A percentile compares a stretch with the other conserved stretches of the same genome.
Conservation (phyloP, 495 filamentous ascomycete genomes). For the Recurvomyces mirabilis region DNA sequence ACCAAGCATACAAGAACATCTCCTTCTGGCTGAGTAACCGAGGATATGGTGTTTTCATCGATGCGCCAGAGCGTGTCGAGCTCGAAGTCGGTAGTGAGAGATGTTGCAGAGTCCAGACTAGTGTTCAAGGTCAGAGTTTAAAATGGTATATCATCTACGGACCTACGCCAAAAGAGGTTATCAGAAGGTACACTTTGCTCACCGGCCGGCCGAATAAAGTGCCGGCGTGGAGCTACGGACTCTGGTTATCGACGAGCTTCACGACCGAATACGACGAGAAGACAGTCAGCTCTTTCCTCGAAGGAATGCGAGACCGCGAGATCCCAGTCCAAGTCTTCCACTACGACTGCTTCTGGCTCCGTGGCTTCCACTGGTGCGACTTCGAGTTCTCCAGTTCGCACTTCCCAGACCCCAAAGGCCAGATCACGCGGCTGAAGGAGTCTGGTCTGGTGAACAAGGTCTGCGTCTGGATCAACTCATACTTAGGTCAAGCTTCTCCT, state of each 20-base stretch:
- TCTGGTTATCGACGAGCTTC: conserved; percentile 62
- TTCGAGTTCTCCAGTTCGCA: conserved; percentile 57
- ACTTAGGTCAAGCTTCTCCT: conserved; percentile 55
- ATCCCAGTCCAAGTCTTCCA: conserved; percentile 62
- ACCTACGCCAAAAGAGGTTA: conserved; percentile 53
- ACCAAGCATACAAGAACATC: conserved; percentile 65
- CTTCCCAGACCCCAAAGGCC: conserved; percentile 56
- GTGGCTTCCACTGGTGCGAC: conserved; percentile 61
- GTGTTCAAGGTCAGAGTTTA: conserved; percentile 49
- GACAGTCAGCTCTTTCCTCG: conserved; percentile 55
- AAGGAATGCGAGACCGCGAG: conserved; percentile 53
- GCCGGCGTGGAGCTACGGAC: conserved; percentile 58
- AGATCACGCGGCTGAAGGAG: conserved; percentile 52
- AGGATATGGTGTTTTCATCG: conserved; percentile 62
- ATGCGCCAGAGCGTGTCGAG: conserved; percentile 5
- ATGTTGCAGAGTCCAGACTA: conserved; percentile 47
- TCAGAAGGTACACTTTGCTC: conserved; percentile 49
- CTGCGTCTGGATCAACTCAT: conserved; percentile 64
- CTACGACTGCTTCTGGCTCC: conserved; percentile 59
- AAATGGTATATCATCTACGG: conserved; percentile 56
- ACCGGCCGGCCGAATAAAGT: conserved; percentile 50
- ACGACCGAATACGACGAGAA: conserved; percentile 56
- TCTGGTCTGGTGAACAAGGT: conserved; percentile 43
- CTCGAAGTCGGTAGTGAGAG: conserved; percentile 59
- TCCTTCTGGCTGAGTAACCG: conserved; percentile 57